Base-by-base conservation (phyloP, 2,329 filamentous ascomycete genomes). In the Proliferodiscus dingleyae region DNA sequence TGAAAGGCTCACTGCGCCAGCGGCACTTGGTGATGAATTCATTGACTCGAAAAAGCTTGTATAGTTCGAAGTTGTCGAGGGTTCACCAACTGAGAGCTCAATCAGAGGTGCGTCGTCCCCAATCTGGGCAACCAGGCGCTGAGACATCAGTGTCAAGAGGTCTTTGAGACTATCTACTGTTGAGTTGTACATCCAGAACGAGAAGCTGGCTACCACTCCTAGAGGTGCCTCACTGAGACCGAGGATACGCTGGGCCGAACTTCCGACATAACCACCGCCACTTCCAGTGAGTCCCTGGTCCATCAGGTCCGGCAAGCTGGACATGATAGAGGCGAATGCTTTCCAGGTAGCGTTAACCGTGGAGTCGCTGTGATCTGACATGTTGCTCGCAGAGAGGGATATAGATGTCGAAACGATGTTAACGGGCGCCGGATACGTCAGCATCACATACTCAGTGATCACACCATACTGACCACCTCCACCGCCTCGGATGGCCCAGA, bases 401-500 rank as follows among this genome's bases (percentile, higher is more conserved):
- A n/a, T 7, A n/a, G 45, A 24, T 19, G 29, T 37, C 15, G 36
- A 30, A 9, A 47, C 30, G 6, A 47, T 33, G 30, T 8, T 44
- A 21, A 10, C 26, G 16, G 45, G 40, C 8, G 37, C 24, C 5
- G 43, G 43, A 38, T 41, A 41, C 2, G 40, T 32, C 24, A 36
- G 33, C 9, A 50, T 28, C 8, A 47, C 44, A 13, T 44, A 47
- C 33, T 47, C 41, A 1, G 44, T 72, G 15, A 82, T 69, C 1
- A 83, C 68, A 0, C 75, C 80, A 56, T 79, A 84, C 0, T 76
- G 81, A 13, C 72, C 73, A 2, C 74, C 76, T 19, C 45, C 45
- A 3, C 75, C 70, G 7, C 79, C 78, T 43, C 74, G 65, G 45
- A 82, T 66, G 0, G 80, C 80, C 80, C 79, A 85, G 60, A 81